Conservation (phyloP, 345 rosid genomes). For the Ricinus communis region DNA sequence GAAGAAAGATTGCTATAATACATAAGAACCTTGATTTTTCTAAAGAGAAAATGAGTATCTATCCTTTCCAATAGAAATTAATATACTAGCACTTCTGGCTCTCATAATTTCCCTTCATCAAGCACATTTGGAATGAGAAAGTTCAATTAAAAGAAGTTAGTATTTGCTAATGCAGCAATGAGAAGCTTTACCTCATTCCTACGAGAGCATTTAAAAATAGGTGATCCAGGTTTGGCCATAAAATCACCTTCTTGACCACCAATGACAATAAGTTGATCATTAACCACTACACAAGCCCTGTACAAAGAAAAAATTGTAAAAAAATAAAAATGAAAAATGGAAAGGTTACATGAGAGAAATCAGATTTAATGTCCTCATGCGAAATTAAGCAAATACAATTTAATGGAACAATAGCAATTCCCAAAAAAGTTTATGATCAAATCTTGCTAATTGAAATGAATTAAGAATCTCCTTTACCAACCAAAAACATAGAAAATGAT, state of each 20-base stretch:
- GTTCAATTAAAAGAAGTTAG: no score
- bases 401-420: background rate
- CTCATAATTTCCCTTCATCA: no score
- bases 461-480: no score
- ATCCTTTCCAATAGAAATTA: no score
- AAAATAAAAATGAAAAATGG: background rate
- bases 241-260: conserved; percentile 99
- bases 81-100: no score
- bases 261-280: conserved; percentile 67
- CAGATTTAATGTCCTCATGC: background rate
- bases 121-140: no score
- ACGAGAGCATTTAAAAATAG: conserved; percentile 93
- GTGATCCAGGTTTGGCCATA: conserved; percentile 99
- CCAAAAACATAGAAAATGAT: background rate
- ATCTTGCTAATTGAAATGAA: conserved; percentile 2
- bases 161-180: no score
- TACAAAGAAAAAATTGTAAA: conserved; percentile 3
- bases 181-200: conserved; percentile 96
- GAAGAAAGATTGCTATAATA: no score
- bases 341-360: background rate
- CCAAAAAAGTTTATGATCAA: background rate
- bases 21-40: no score
- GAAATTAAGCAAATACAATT: conserved; percentile 1
- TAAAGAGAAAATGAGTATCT: no score
- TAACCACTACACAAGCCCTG: conserved; percentile 80